These are phyloP conservation scores for Neopestalotiopsis sp. DNA, from an alignment of 2,329 filamentous ascomycete genomes.

Conservation along the genomic window DNA sequence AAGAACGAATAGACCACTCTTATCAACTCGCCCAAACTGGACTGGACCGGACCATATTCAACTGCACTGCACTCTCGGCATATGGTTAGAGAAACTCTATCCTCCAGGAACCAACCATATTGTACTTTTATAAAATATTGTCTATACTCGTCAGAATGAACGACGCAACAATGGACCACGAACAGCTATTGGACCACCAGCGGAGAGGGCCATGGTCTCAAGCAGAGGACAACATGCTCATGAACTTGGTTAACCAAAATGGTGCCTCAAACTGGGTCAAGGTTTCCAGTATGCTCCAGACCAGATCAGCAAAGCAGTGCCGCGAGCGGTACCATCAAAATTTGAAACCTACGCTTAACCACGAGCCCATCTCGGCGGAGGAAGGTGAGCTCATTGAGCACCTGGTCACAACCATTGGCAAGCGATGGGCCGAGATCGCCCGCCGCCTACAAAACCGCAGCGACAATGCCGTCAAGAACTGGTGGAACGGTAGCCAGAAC, in stretches of 20 bases:
- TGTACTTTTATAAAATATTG: neutral
- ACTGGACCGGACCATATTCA: too few relatives aligned
- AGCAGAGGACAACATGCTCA: slow-evolving; percentile 73
- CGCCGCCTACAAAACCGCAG: slow-evolving; percentile 81
- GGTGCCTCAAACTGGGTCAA: slow-evolving; percentile 89
- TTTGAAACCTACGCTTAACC: slow-evolving; percentile 77
- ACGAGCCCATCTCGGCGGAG: slow-evolving; percentile 73
- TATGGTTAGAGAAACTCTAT: neutral
- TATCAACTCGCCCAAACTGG: too few relatives aligned
- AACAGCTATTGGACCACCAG: slow-evolving; percentile 23
- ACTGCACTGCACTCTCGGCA: too few relatives aligned
- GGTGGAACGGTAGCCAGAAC: slow-evolving; percentile 96
- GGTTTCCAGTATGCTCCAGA: slow-evolving; percentile 77
- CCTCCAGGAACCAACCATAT: neutral
- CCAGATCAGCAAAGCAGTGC: slow-evolving; percentile 91
- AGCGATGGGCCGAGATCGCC: slow-evolving; percentile 93
- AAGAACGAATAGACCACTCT: too few relatives aligned
- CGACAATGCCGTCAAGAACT: slow-evolving; percentile 97
- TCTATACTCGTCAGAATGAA: neutral
- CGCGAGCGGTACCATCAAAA: slow-evolving; percentile 95
- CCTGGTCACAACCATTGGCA: slow-evolving; percentile 79
- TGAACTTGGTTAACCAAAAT: slow-evolving; percentile 72
- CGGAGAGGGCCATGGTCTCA: slow-evolving; percentile 82
- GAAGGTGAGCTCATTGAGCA: slow-evolving; percentile 78
- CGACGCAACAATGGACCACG: slow-evolving; percentile 13